These are phyloP conservation scores for Monascus purpureus DNA, from an alignment of 495 filamentous ascomycete genomes.

Conservation along the genomic window DNA sequence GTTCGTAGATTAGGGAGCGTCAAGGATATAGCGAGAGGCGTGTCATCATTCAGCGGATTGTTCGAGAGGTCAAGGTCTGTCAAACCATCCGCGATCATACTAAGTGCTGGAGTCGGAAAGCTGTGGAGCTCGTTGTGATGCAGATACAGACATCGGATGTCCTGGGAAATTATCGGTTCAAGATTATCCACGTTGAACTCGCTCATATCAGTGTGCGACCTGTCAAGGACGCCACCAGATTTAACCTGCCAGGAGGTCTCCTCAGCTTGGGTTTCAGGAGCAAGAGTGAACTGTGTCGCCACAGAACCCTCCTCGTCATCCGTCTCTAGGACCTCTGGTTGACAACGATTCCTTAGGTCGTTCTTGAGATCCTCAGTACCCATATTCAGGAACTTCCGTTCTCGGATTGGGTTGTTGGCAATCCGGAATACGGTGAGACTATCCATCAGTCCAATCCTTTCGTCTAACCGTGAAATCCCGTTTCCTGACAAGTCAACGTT, in stretches of 20 bases:
- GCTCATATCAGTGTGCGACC: slow-evolving; percentile 48
- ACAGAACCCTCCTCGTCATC: slow-evolving; percentile 30
- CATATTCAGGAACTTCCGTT: slow-evolving; percentile 72
- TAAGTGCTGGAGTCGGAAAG: slow-evolving; percentile 50
- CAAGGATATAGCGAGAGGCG: slow-evolving; percentile 43
- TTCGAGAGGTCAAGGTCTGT: slow-evolving; percentile 63
- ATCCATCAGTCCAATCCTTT: slow-evolving; percentile 68
- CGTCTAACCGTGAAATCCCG: slow-evolving; percentile 58
- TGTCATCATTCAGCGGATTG: slow-evolving; percentile 54
- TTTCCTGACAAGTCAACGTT: slow-evolving; percentile 76
- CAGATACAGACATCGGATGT: slow-evolving; percentile 46
- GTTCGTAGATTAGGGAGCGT: slow-evolving; percentile 59
- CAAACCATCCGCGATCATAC: slow-evolving; percentile 53
- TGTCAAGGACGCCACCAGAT: slow-evolving; percentile 57
- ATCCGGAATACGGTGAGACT: slow-evolving; percentile 57
- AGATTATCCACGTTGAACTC: slow-evolving; percentile 32
- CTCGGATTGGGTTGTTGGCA: slow-evolving; percentile 73
- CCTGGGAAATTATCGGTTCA: slow-evolving; percentile 26
- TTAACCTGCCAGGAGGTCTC: slow-evolving; percentile 45
- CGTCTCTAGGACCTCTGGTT: slow-evolving; percentile 37
- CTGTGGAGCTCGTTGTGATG: slow-evolving; percentile 60
- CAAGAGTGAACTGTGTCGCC: slow-evolving; percentile 31
- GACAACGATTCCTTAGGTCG: slow-evolving; percentile 54
- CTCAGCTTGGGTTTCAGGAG: slow-evolving; percentile 23
- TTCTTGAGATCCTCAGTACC: slow-evolving; percentile 69